A percentile compares a stretch with the other conserved stretches of the same genome.
Conservation (phyloP, 352 stramenopile species). For the Globisporangium iwayamae region DNA sequence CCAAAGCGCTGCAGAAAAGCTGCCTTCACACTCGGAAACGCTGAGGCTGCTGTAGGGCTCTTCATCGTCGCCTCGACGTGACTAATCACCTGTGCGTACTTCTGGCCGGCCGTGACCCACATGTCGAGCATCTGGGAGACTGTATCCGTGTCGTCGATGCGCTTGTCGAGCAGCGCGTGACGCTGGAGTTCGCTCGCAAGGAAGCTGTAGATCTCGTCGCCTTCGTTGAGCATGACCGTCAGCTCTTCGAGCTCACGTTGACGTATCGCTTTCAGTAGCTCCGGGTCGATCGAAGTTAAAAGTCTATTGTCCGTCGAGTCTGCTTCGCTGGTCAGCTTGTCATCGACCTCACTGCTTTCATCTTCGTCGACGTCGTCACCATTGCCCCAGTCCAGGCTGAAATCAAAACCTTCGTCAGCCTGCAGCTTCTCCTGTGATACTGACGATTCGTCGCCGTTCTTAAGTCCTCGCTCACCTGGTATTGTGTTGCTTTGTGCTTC, state of each 20-base stretch:
- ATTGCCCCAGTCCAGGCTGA: constrained; percentile 22
- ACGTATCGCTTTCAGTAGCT: constrained; percentile 10
- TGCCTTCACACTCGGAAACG: constrained; percentile 14
- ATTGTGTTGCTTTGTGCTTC: not conserved
- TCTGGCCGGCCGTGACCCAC: constrained; percentile 60
- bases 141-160: constrained; percentile 27
- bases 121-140: constrained; percentile 65
- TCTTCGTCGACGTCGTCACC: constrained; percentile 1
- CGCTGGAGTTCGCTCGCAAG: constrained; percentile 42
- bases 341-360: not conserved
- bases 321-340: not conserved
- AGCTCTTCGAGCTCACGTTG: constrained; percentile 22
- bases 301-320: not conserved
- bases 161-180: constrained; percentile 22
- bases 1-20: constrained; percentile 49
- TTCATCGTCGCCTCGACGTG: constrained; percentile 25
- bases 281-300: constrained; percentile 13
- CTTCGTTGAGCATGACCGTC: constrained; percentile 35
- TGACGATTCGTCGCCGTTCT: not conserved
- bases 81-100: constrained; percentile 56
- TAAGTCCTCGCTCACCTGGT: not conserved
- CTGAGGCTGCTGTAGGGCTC: not conserved
- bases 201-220: constrained; percentile 63
- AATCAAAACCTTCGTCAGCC: constrained; percentile 1
- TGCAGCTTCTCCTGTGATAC: not conserved